Percentiles rank a stretch among this genome's conserved stretches.
Evolutionary conservation across 306 rosid genomes (phyloP).

Genomic region (Alnus rubra): DNA sequence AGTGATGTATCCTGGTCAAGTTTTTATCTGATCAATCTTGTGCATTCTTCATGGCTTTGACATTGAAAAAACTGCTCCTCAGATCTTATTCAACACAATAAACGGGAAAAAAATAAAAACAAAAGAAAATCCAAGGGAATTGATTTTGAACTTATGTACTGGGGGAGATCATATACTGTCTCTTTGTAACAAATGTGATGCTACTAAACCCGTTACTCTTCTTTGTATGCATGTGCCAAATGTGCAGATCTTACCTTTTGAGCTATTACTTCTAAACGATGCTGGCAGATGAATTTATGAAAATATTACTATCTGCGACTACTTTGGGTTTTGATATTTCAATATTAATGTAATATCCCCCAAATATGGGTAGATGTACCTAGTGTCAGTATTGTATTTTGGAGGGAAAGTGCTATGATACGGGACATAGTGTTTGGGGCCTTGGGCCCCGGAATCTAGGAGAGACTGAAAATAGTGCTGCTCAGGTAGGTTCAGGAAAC

Average conservation of each 20-base stretch:
- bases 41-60: background rate
- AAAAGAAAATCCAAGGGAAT: background rate
- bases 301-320: background rate
- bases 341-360: background rate
- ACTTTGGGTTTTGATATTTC: background rate
- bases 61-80: background rate
- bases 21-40: background rate
- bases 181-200: background rate
- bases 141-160: background rate
- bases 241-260: too few relatives aligned
- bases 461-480: background rate
- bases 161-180: background rate
- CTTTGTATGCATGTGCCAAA: too few relatives aligned
- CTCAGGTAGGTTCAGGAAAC: background rate
- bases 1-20: background rate
- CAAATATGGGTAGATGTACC: background rate
- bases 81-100: background rate
- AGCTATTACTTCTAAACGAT: background rate
- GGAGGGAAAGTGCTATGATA: background rate
- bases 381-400: background rate
- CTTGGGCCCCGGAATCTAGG: background rate
- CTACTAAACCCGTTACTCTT: too few relatives aligned
- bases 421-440: background rate
- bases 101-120: background rate
- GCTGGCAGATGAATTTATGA: background rate